Conservation (phyloP, 2,329 filamentous ascomycete genomes). For the Phialophora chinensis region DNA sequence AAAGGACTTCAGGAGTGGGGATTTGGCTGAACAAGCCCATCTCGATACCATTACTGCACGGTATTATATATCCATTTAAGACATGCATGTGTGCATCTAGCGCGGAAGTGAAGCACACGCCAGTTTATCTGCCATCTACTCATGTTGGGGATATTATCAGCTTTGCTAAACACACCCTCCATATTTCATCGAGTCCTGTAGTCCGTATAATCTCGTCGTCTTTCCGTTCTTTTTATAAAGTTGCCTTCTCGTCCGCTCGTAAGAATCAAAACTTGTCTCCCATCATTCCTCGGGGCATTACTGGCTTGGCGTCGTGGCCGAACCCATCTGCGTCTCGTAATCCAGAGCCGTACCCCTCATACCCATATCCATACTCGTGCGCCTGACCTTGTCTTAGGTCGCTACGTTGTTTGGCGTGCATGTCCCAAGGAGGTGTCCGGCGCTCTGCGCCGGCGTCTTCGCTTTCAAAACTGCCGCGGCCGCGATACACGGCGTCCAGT, state of each 20-base stretch:
- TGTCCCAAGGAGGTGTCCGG: constrained; percentile 1
- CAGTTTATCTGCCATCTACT: too few relatives aligned
- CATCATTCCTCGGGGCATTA: constrained; percentile 17
- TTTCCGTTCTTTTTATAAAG: too few relatives aligned
- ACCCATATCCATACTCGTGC: constrained; percentile 7
- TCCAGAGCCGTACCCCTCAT: constrained; percentile 6
- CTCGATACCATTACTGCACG: too few relatives aligned
- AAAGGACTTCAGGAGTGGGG: too few relatives aligned
- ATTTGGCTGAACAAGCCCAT: too few relatives aligned
- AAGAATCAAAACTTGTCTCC: constrained; percentile 19
- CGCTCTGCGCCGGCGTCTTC: constrained; percentile 4
- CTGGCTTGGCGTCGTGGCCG: constrained; percentile 10
- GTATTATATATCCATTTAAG: too few relatives aligned
- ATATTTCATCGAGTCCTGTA: too few relatives aligned
- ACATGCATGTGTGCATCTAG: too few relatives aligned
- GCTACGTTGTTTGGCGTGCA: not conserved
- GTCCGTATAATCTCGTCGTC: too few relatives aligned
- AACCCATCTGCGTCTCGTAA: constrained; percentile 23
- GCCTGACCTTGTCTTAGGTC: not conserved
- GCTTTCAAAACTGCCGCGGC: constrained; percentile 26
- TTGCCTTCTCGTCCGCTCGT: not conserved
- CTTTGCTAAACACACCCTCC: too few relatives aligned
- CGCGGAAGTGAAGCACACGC: too few relatives aligned
- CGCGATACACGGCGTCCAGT: constrained; percentile 22
- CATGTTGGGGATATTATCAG: too few relatives aligned